Base-by-base conservation (phyloP, 108 stramenopile genomes). In the Cyclotella baltica region DNA sequence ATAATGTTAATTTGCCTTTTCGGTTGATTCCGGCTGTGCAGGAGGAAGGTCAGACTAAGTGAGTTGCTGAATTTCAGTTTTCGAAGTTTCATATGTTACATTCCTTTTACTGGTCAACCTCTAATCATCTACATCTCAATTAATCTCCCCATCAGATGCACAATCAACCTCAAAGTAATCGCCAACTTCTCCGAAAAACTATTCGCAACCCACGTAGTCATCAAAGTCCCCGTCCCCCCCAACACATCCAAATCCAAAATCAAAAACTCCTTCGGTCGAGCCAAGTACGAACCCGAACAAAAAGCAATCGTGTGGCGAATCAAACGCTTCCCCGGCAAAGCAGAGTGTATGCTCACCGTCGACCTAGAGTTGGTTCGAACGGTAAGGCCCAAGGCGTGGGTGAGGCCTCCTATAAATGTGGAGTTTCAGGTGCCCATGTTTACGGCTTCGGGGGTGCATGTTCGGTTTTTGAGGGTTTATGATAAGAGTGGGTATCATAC, bases 371-470 rank as follows among this genome's bases (percentile, higher is more conserved):
- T 98, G 47, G 93, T 98, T 72, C 96, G 96, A 1, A 97, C 92
- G 50, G 96, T 94, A 31, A 86, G 97, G 36, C 88, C 95, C 33
- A 98, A 98, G 84, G 91, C 96, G 30, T 99, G 99, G 99, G 91
- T 84, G 23, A 80, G 98, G 48, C 99, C 98, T 52, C 97, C 99
- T 0, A 98, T 99, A 38, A 89, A 88, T 77, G 91, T 93, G 16
- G 99, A 99, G 61, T 99, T 99, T 77, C 93, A 97, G 62, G 97
- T 99, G 55, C 98, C 98, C 22, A 99, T 98, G 99, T 98, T 97
- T 77, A 97, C 98, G 2, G 89, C 96, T 18, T 97, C 96, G 30
- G 99, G 99, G 19, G 98, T 99, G 8, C 96, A 98, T 72, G 99
- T 99, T 50, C 92, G 98, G 27, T 98, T 97, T 81, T 88, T 98